Percentiles rank a stretch among this genome's conserved stretches.
Conservation (phyloP, 345 rosid species). For the Pugionium cornutum region DNA sequence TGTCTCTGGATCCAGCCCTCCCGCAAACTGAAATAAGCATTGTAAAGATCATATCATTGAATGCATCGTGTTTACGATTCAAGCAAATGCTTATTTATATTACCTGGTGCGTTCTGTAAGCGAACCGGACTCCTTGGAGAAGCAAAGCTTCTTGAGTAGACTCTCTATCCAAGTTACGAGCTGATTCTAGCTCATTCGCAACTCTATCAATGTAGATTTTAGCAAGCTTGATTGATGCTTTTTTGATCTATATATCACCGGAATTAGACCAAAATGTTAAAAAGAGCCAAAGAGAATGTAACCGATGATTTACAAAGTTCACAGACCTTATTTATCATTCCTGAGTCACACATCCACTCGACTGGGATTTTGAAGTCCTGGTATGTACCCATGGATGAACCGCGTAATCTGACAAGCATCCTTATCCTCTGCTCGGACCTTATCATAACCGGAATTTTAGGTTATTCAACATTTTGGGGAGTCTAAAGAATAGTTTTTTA, state of each 20-base stretch:
- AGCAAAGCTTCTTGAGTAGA: slow-evolving; percentile 70
- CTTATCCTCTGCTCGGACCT: slow-evolving; percentile 78
- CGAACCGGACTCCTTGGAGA: slow-evolving; percentile 80
- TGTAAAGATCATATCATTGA: background rate
- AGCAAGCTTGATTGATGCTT: slow-evolving; percentile 68
- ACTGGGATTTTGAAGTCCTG: slow-evolving; percentile 70
- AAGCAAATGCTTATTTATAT: background rate
- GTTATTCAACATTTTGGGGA: slow-evolving; percentile 21
- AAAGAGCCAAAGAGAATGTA: background rate
- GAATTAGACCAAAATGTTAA: slow-evolving; percentile 12
- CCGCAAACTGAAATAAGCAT: slow-evolving; percentile 60
- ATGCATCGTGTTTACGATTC: background rate
- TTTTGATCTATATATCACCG: slow-evolving; percentile 61
- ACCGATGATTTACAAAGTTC: background rate
- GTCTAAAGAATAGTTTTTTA: background rate
- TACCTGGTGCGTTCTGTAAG: slow-evolving; percentile 84
- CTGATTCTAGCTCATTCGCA: slow-evolving; percentile 62
- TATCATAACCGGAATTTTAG: background rate
- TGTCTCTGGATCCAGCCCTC: slow-evolving; percentile 88
- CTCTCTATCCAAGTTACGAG: slow-evolving; percentile 58
- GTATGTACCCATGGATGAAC: slow-evolving; percentile 56
- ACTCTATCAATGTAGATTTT: slow-evolving; percentile 80
- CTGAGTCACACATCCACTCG: slow-evolving; percentile 90
- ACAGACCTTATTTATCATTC: slow-evolving; percentile 59
- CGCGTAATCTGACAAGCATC: slow-evolving; percentile 59